Conservation (phyloP, 192 early-diverging fungal genomes). For the Obelidium mucronatum region DNA sequence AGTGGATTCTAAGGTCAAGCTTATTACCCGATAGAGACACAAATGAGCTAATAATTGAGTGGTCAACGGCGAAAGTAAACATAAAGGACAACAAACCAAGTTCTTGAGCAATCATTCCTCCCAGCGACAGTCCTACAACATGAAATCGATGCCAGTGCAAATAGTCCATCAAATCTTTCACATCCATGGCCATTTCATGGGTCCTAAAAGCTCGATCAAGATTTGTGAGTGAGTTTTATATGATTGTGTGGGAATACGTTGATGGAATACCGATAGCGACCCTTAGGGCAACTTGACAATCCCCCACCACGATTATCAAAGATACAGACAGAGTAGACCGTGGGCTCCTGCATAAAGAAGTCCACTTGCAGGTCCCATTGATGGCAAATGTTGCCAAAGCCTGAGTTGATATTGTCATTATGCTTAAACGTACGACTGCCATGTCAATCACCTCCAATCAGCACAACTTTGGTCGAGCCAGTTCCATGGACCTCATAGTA, state of each 20-base stretch:
- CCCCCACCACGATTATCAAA: conserved; percentile 53
- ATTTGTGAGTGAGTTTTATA: background rate
- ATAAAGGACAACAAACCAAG: conserved; percentile 2
- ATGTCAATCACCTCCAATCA: conserved; percentile 34
- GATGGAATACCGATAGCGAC: conserved; percentile 30
- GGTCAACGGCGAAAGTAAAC: background rate
- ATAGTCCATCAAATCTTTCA: conserved; percentile 36
- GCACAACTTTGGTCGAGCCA: conserved; percentile 25
- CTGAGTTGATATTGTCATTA: too few relatives aligned
- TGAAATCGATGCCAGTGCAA: conserved; percentile 44
- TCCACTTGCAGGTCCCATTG: conserved; percentile 44
- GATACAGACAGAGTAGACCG: conserved; percentile 42
- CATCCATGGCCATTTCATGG: conserved; percentile 50
- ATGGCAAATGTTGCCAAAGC: conserved; percentile 44
- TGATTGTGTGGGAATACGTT: background rate
- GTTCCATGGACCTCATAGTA: conserved; percentile 44
- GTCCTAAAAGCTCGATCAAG: conserved; percentile 23
- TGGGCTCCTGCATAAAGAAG: conserved; percentile 26
- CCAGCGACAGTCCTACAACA: conserved; percentile 46
- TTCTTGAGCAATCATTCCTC: conserved; percentile 47
- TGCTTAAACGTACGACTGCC: background rate
- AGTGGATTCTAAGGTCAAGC: conserved; percentile 62
- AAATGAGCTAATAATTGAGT: conserved; percentile 28
- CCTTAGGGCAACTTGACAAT: conserved; percentile 36
- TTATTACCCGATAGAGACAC: conserved; percentile 52